Evolutionary conservation across 345 rosid genomes (phyloP).

Genomic region (Bruguiera sexangula): DNA sequence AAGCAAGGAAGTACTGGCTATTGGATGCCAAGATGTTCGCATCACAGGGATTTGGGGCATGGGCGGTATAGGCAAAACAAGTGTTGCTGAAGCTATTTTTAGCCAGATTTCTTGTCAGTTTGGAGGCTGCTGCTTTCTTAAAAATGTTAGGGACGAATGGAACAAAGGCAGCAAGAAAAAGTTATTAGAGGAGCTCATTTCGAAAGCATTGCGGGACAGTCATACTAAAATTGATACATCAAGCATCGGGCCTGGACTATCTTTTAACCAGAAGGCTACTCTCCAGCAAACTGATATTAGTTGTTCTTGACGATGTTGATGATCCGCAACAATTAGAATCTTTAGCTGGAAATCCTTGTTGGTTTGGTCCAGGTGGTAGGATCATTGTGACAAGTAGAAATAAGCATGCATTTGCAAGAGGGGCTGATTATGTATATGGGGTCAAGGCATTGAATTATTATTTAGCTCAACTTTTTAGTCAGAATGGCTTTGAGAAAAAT

Average conservation of each 20-base stretch:
- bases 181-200: background rate
- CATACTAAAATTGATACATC: background rate
- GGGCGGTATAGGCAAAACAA: constrained; percentile 19
- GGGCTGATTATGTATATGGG: background rate
- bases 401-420: background rate
- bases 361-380: constrained; percentile 8
- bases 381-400: background rate
- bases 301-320: constrained; percentile 12
- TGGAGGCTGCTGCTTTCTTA: constrained; percentile 9
- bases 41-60: constrained; percentile 10
- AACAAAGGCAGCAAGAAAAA: background rate
- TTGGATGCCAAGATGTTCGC: background rate
- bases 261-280: background rate
- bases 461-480: background rate
- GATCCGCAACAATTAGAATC: background rate
- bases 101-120: background rate
- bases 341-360: background rate
- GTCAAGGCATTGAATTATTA: background rate
- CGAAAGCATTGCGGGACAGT: background rate
- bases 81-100: constrained; percentile 1
- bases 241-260: background rate
- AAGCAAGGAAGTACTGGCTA: background rate
- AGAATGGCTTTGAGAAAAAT: background rate
- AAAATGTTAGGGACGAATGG: constrained; percentile 5
- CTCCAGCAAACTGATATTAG: background rate